phyloP scores from a whole-genome alignment of 1,284 basidiomycete genomes.

The Microbotryum scabiosae region DNA sequence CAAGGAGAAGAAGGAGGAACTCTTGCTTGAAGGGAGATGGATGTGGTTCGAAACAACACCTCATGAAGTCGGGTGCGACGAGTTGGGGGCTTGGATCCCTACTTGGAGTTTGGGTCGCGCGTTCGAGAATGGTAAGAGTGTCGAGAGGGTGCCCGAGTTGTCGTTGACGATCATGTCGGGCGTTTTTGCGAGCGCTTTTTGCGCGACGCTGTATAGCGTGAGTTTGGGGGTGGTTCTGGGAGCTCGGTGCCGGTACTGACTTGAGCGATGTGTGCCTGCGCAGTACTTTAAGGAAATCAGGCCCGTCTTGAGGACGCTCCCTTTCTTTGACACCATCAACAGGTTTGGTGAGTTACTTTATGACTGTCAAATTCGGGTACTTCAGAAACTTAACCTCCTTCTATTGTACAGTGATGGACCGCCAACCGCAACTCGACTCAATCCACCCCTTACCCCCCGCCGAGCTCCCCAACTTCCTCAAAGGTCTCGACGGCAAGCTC shows the following conservation, averaged over 20 bases:
- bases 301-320: conserved; percentile 41
- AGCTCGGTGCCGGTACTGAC: too few relatives aligned
- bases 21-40: conserved; percentile 34
- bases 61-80: conserved; percentile 45
- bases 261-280: conserved; percentile 15
- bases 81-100: conserved; percentile 46
- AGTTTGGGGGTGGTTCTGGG: too few relatives aligned
- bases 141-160: conserved; percentile 43
- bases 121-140: conserved; percentile 41
- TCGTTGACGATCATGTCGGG: conserved; percentile 43
- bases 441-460: conserved; percentile 44
- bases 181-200: conserved; percentile 45
- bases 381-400: too few relatives aligned
- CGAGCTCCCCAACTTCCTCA: conserved; percentile 44
- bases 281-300: conserved; percentile 44
- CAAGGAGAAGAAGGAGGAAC: conserved; percentile 15
- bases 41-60: conserved; percentile 46
- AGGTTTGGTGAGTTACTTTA: conserved; percentile 32
- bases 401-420: conserved; percentile 34
- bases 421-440: conserved; percentile 40
- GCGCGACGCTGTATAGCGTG: conserved; percentile 41
- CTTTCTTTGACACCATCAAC: conserved; percentile 41
- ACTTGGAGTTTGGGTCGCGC: conserved; percentile 43
- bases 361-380: too few relatives aligned
- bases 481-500: conserved; percentile 41